Percentiles rank a stretch among this genome's conserved stretches.
Evolutionary conservation across 2,329 filamentous ascomycete species (phyloP).

Genomic region (Pseudodiploospora longispora): DNA sequence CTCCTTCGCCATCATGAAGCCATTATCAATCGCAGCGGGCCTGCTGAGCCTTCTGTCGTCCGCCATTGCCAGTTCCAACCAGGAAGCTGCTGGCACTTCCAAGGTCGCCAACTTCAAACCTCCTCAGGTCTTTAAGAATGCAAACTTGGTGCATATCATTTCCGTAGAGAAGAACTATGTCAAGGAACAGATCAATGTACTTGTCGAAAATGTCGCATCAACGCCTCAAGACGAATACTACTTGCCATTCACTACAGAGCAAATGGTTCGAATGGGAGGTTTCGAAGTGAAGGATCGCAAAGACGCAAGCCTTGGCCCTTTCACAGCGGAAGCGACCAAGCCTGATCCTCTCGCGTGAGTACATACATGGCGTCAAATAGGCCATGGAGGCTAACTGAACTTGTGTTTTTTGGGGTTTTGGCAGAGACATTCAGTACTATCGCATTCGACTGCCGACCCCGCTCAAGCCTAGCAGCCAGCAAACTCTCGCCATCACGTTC

Average conservation of each 20-base stretch:
- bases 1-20: conserved; percentile 30
- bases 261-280: conserved; percentile 71
- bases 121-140: conserved; percentile 87
- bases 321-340: conserved; percentile 61
- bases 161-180: conserved; percentile 91
- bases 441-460: conserved; percentile 69
- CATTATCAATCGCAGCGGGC: conserved; percentile 44
- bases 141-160: conserved; percentile 80
- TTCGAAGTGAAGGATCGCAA: conserved; percentile 93
- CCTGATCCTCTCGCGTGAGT: conserved; percentile 50
- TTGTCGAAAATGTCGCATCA: conserved; percentile 79
- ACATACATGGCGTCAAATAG: not conserved
- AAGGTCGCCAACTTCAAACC: conserved; percentile 66
- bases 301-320: conserved; percentile 56
- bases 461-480: conserved; percentile 66
- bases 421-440: conserved; percentile 72
- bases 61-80: conserved; percentile 30
- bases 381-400: not conserved
- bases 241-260: conserved; percentile 70
- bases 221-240: conserved; percentile 84
- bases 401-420: not conserved
- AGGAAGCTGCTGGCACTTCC: conserved; percentile 38
- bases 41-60: conserved; percentile 50
- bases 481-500: conserved; percentile 83
- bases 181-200: conserved; percentile 86